phyloP scores from a whole-genome alignment of 306 rosid species.

The Sphenostylis stenocarpa region DNA sequence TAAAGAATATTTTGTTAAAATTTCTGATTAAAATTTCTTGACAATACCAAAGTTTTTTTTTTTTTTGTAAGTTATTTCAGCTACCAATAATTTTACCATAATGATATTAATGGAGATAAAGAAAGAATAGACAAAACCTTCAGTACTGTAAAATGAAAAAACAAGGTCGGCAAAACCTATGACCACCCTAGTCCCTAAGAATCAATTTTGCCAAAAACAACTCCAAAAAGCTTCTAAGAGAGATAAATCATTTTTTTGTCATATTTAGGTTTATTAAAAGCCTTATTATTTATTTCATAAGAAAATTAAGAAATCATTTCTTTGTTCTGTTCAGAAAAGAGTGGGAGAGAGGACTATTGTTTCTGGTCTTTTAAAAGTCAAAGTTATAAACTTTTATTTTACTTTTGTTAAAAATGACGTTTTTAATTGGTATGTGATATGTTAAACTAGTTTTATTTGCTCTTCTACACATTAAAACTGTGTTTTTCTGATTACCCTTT shows the following conservation, averaged over 20 bases:
- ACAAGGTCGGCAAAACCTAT: conserved; percentile 24
- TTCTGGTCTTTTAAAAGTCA: no score
- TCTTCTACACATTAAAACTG: no score
- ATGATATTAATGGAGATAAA: background rate
- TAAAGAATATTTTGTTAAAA: background rate
- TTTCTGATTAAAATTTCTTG: no score
- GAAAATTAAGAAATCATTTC: background rate
- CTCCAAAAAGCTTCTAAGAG: background rate
- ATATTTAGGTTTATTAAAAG: background rate
- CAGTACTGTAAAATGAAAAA: background rate
- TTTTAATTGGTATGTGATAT: background rate
- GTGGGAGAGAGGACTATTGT: no score
- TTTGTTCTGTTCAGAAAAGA: no score
- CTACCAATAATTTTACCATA: background rate
- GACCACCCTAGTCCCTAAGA: background rate
- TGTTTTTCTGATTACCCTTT: background rate
- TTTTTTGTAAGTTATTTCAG: no score
- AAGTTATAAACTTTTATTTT: no score
- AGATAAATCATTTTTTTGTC: conserved; percentile 21
- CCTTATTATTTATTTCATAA: background rate
- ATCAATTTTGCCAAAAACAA: background rate
- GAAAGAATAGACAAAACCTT: conserved; percentile 25
- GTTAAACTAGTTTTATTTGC: background rate
- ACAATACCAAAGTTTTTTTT: no score
- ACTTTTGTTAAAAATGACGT: background rate